Evolutionary conservation across 345 rosid species (phyloP), one percentile per base, ranked within the genome.

Genomic region (Sonneratia caseolaris): DNA sequence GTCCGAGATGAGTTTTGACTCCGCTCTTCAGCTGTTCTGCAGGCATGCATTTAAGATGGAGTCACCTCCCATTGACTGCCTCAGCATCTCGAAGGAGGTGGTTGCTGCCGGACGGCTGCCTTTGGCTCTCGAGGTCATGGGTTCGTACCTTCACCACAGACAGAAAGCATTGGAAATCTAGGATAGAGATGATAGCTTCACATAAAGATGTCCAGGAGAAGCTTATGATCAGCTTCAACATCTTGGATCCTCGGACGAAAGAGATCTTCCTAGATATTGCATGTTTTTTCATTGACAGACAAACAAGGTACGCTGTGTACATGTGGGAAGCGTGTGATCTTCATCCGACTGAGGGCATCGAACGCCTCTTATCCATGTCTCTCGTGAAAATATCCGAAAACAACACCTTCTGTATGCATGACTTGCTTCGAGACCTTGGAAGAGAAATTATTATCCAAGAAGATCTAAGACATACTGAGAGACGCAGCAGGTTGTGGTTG

Each of bases 191-290:
- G n/a, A 15, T 27, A 22, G 47, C 37, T 19, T 7, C 24, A 8
- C 51, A 47, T 7, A 3, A 18, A 7, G 67, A 7, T 40, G 73
- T 71, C 36, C 42, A 55, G 1, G 21, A 57, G 12, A 59, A 38
- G 35, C 18, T 71, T 24, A 56, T 15, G 37, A 38, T 71, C 4
- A 71, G 73, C 7, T 71, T 2, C 32, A 68, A 64, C 42, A 37
- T 48, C 4, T 42, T 71, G 32, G 21, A 19, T 10, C 15, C 38
- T 32, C 16, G 24, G 12, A 32, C 38, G 35, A 45, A 71, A 35
- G 5, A 71, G 57, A 71, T 57, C 18, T 71, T 71, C 57, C 66
- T 71, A 6, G 73, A 71, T 35, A 71, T 71, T 0, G 73, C 67
- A 11, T 71, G 73, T 7, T 71, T 71, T 71, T 71, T 71, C 14